A percentile compares a stretch with the other conserved stretches of the same genome.
Conservation (phyloP, 78 protist species). For the Polysphondylium violaceum region DNA sequence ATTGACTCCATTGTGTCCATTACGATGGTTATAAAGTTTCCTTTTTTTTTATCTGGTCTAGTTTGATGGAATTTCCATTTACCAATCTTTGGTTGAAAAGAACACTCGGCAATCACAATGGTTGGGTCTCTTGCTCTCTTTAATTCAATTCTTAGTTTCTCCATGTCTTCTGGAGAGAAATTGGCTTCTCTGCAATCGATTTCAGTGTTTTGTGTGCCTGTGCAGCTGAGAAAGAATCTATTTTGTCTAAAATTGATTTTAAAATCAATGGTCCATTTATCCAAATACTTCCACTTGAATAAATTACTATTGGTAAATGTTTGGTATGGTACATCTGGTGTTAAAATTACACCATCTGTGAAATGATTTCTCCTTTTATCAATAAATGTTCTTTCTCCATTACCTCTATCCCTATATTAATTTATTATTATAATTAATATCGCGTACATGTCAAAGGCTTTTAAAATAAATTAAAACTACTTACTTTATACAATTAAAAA, state of each 20-base stretch:
- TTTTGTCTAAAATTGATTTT: constrained; percentile 18
- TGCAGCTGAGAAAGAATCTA: constrained; percentile 33
- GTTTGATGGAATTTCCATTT: constrained; percentile 64
- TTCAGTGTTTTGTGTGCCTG: constrained; percentile 32
- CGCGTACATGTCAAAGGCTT: neutral
- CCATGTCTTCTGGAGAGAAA: constrained; percentile 39
- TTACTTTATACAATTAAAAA: constrained; percentile 19
- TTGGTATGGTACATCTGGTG: constrained; percentile 48
- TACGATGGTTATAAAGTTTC: constrained; percentile 68
- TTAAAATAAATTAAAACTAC: neutral
- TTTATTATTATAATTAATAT: too few species aligned
- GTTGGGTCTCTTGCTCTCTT: constrained; percentile 41
- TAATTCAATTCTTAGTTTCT: constrained; percentile 1
- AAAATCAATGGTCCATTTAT: constrained; percentile 74
- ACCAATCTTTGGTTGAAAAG: constrained; percentile 55
- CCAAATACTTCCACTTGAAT: constrained; percentile 78
- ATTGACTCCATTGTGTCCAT: constrained; percentile 82
- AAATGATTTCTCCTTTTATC: constrained; percentile 53
- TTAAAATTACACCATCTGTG: constrained; percentile 80
- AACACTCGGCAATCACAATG: constrained; percentile 37
- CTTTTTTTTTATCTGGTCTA: constrained; percentile 51
- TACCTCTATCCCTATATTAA: neutral
- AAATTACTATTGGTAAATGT: constrained; percentile 19
- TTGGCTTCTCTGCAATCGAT: constrained; percentile 27
- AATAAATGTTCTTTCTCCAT: neutral